A percentile compares a stretch with the other conserved stretches of the same genome.
phyloP scores from a whole-genome alignment of 2,329 filamentous ascomycete species.

The Aspergillus thermomutatus region DNA sequence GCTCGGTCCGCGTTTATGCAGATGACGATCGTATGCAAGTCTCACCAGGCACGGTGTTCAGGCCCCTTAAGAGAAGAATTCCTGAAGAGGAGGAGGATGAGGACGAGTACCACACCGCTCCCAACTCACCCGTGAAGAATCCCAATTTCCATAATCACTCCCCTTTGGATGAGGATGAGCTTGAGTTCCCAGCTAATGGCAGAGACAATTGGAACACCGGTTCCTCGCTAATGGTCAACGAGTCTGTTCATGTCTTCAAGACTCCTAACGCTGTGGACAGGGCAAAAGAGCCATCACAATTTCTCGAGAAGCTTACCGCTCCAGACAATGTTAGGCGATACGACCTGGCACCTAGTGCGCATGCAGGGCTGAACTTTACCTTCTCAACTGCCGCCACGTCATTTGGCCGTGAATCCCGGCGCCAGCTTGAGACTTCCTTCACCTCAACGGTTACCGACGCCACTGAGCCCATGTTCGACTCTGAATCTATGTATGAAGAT shows the following conservation, averaged over 20 bases:
- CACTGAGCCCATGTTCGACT: conserved; percentile 23
- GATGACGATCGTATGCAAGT: conserved; percentile 6
- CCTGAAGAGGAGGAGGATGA: conserved; percentile 23
- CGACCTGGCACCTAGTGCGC: conserved; percentile 12
- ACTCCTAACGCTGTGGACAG: neutral
- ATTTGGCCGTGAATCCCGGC: conserved; percentile 9
- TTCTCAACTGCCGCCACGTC: conserved; percentile 22
- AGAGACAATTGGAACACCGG: neutral
- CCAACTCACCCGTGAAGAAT: conserved; percentile 26
- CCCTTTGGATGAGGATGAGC: neutral
- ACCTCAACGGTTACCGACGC: conserved; percentile 22
- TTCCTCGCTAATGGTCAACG: neutral
- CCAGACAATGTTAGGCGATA: conserved; percentile 14
- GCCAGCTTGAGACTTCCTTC: conserved; percentile 22
- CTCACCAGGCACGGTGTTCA: conserved; percentile 2
- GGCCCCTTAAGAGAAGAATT: conserved; percentile 12
- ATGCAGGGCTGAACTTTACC: conserved; percentile 14
- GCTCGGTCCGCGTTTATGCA: conserved; percentile 12
- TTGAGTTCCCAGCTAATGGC: neutral
- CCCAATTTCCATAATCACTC: neutral
- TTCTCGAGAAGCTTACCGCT: conserved; percentile 18
- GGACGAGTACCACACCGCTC: conserved; percentile 29
- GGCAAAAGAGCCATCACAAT: conserved; percentile 6
- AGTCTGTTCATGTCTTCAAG: conserved; percentile 5
- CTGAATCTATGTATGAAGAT: conserved; percentile 25